Evolutionary conservation across 2,329 filamentous ascomycete genomes (phyloP), one percentile per base, ranked within the genome.

Genomic region (Penicillium decumbens): DNA sequence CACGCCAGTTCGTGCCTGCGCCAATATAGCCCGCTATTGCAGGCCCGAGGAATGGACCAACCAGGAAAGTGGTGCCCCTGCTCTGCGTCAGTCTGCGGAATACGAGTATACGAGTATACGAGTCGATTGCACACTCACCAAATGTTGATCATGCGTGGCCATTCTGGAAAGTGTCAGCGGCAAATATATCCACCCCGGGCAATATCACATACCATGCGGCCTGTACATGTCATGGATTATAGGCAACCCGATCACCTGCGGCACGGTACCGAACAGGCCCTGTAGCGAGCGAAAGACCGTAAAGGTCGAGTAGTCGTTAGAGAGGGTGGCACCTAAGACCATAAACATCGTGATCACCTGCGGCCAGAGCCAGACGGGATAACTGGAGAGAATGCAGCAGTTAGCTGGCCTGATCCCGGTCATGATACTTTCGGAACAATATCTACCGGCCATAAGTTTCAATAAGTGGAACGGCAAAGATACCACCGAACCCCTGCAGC

Each of bases 291-390:
- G 65, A 49, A 68, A 71, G 6, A 66, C 59, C 1, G 70, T 71
- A 50, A 74, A 75, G n/a, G 64, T 64, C 5, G 62, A 61, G 47
- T 65, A 75, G 29, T 65, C 60, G 28, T 67, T 62, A 1, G 72
- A 72, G 24, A 72, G 64, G 1, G 69, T 64, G 4, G 68, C 66
- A 1, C 72, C 72, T 8, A 72, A 50, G 3, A 75, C 65, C 56
- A 73, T 70, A 33, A 68, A 61, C 53, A 67, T 65, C 3, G 69
- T 66, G 37, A 72, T 58, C 3, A 71, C 45, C 43, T 72, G 69
- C 2, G 71, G 65, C 71, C 71, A 75, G 35, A 74, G 60, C 65
- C 72, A 70, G 33, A 73, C 60, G 1, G 72, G 72, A 18, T 71
- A 66, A 35, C 72, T 70, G 23, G 47, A 50, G 33, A 12, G 15